Evolutionary conservation across 78 protist species (phyloP).

Genomic region (Monosiga brevicollis): DNA sequence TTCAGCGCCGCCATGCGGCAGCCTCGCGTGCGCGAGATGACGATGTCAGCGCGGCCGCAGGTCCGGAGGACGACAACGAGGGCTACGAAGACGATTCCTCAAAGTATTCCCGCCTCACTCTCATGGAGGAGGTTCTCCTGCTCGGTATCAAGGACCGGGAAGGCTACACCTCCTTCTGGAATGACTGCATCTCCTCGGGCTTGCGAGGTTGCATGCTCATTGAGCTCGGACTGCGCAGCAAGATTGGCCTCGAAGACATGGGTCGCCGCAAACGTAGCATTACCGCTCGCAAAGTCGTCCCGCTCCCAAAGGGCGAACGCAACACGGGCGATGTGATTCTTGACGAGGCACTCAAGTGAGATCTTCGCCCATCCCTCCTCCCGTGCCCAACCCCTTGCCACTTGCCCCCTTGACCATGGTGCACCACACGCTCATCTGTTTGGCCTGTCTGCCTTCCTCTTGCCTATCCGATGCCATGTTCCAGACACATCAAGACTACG

Average conservation of each 20-base stretch:
- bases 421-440: no score
- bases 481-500: slow-evolving; percentile 1
- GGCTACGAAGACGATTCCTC: slow-evolving; percentile 1
- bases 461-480: no score
- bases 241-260: slow-evolving; percentile 3
- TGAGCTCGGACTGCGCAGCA: slow-evolving; percentile 20
- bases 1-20: no score
- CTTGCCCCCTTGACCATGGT: no score
- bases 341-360: slow-evolving; percentile 11
- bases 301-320: slow-evolving; percentile 2
- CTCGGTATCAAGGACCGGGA: slow-evolving; percentile 28
- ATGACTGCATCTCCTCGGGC: slow-evolving; percentile 27
- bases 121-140: slow-evolving; percentile 27
- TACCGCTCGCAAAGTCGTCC: background rate
- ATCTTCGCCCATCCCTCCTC: background rate
- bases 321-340: slow-evolving; percentile 27
- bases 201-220: slow-evolving; percentile 35
- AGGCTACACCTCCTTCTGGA: slow-evolving; percentile 40
- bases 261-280: background rate
- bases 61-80: no score
- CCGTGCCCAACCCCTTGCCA: no score
- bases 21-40: no score
- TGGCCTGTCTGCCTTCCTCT: no score
- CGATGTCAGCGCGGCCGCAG: no score
- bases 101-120: slow-evolving; percentile 7